Evolutionary conservation across 2,329 filamentous ascomycete genomes (phyloP), one percentile per base, ranked within the genome.

Genomic region (Fusarium tupiense): DNA sequence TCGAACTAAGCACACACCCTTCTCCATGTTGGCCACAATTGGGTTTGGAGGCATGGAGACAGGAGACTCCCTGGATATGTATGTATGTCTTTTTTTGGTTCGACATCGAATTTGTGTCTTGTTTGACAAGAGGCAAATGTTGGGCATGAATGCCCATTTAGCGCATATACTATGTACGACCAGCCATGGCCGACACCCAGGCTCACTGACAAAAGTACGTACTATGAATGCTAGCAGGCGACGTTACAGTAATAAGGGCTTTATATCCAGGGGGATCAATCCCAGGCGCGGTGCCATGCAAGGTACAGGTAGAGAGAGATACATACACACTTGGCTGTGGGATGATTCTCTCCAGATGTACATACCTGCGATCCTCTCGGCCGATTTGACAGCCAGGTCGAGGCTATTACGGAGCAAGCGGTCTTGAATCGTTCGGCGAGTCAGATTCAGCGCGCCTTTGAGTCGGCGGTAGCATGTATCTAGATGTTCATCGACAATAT

Each of bases 391-490:
- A 64, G 47, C 61, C 47, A 61, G 62, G 64, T 64, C 56, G 62
- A 71, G 54, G 56, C 61, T 68, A 67, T 68, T 60, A 41, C 24
- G 49, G 49, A 53, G 49, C 31, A 63, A 67, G 69, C 61, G 56
- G 62, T 53, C 56, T 67, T 71, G 35, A 56, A 64, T 68, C 56
- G 64, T 69, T 61, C 63, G 71, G 76, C 73, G 75, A 78, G 73
- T 75, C 65, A 77, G 71, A 78, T 76, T 58, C 59, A 77, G 76
- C 76, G 76, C 75, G 77, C 63, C 59, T 74, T 78, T 78, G 73
- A 78, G 68, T 47, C 67, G 11, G 67, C 41, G 31, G 68, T 65
- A 61, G 56, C 26, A 49, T 49, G 46, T 58, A 63, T 46, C 52
- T 74, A 17, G 35, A 35, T 35, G 58, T 52, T 72, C 66, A 26